Conservation (phyloP, 192 early-diverging fungal species). For the Polychytrium aggregatum region DNA sequence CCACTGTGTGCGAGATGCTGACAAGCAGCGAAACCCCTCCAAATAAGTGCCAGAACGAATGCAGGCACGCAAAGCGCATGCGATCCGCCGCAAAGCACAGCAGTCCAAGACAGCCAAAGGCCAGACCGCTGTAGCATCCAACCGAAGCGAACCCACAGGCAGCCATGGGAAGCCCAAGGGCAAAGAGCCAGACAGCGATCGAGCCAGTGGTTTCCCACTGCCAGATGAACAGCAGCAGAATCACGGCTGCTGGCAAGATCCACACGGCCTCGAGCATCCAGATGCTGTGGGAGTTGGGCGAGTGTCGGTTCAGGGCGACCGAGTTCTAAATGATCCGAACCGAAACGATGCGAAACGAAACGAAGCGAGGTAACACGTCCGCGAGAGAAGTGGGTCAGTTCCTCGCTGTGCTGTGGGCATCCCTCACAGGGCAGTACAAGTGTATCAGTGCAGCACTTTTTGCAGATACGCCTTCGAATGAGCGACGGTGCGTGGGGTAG, state of each 20-base stretch:
- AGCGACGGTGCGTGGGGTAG: too few relatives aligned
- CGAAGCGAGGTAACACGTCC: too few relatives aligned
- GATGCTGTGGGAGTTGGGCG: not conserved
- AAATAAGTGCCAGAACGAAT: slow-evolving; percentile 7
- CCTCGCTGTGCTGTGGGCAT: too few relatives aligned
- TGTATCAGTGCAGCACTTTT: too few relatives aligned
- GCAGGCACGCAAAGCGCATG: not conserved
- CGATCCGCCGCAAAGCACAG: slow-evolving; percentile 5
- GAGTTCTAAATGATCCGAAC: not conserved
- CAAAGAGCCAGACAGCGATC: not conserved
- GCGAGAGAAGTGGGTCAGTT: too few relatives aligned
- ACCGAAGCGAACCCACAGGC: slow-evolving; percentile 3
- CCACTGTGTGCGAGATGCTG: too few relatives aligned
- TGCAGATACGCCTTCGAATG: too few relatives aligned
- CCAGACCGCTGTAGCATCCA: slow-evolving; percentile 6
- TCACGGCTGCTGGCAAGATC: not conserved
- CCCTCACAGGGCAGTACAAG: too few relatives aligned
- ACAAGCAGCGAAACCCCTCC: too few relatives aligned
- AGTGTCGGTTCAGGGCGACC: slow-evolving; percentile 2
- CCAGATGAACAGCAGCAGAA: slow-evolving; percentile 2
- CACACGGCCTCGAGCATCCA: slow-evolving; percentile 1
- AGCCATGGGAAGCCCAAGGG: not conserved
- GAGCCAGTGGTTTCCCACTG: slow-evolving; percentile 6
- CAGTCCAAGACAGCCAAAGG: slow-evolving; percentile 1
- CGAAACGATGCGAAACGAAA: too few relatives aligned